Evolutionary conservation across 2,329 filamentous ascomycete genomes (phyloP).

Genomic region (Macrophomina phaseolina): DNA sequence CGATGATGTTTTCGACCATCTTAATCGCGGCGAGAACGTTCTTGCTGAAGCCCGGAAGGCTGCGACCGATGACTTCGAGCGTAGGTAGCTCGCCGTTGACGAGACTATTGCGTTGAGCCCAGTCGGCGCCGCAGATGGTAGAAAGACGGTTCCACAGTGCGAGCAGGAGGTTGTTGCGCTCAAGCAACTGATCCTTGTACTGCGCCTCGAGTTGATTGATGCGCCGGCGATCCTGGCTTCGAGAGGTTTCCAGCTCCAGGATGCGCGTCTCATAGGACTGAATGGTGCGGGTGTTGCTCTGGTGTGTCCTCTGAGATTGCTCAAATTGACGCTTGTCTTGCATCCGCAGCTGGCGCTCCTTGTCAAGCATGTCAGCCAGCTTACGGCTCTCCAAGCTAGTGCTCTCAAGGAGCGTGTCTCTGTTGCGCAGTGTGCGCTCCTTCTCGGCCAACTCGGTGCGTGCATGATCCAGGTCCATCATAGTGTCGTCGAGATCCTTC

Average conservation of each 20-base stretch:
- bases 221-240: slow-evolving; percentile 77
- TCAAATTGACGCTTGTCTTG: slow-evolving; percentile 89
- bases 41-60: slow-evolving; percentile 86
- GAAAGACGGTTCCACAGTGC: slow-evolving; percentile 90
- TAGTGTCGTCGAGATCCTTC: slow-evolving; percentile 81
- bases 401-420: slow-evolving; percentile 85
- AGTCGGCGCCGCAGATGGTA: slow-evolving; percentile 85
- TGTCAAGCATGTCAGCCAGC: slow-evolving; percentile 85
- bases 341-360: slow-evolving; percentile 82
- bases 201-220: slow-evolving; percentile 77
- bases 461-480: slow-evolving; percentile 79
- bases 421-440: slow-evolving; percentile 86
- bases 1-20: slow-evolving; percentile 80
- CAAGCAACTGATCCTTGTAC: slow-evolving; percentile 84
- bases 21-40: slow-evolving; percentile 88
- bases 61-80: slow-evolving; percentile 82
- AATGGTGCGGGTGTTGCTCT: slow-evolving; percentile 84
- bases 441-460: slow-evolving; percentile 85
- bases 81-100: slow-evolving; percentile 88
- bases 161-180: slow-evolving; percentile 87
- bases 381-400: slow-evolving; percentile 86
- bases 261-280: slow-evolving; percentile 85
- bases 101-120: slow-evolving; percentile 86
- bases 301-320: slow-evolving; percentile 83
- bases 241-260: slow-evolving; percentile 81